Evolutionary conservation across 169 alveolate genomes (phyloP), one percentile per base, ranked within the genome.

Genomic region (Plasmodium inui): DNA sequence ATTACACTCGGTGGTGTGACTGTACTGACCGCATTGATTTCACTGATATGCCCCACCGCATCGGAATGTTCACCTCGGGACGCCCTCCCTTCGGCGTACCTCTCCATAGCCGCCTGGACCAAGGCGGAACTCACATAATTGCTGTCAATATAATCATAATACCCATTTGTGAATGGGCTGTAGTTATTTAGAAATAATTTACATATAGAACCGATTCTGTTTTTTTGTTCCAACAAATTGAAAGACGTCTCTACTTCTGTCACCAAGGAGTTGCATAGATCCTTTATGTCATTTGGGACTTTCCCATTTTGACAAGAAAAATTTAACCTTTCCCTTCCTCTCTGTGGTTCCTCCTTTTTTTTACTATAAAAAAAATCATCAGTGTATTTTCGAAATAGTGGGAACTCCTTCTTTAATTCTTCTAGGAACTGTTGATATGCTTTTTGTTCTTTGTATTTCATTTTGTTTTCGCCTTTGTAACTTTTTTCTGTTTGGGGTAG

Each of bases 401-500:
- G 94, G 55, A 79, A 79, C 55, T 89, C 83, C 5, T 80, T 79
- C 82, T 89, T 89, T 70, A 89, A 39, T 71, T 89, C 94, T 41
- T 57, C 89, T 41, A 89, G 3, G 30, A 89, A 37, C 83, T 80
- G 19, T 41, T 80, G 84, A 17, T 89, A 89, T 1, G 94, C 91
- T 28, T 19, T 26, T 70, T 80, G 37, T 80, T 89, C 84, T 71
- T 28, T 34, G 39, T 34, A 41, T 44, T 81, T 79, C 94, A 89
- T 89, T 80, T 79, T 89, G 37, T 80, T 70, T 78, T 86, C 50
- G 32, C 37, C n/a, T 73, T 71, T 44, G 72, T 84, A n/a, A 39
- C 74, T 61, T 26, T 26, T 8, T 10, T 26, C 37, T 67, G 76
- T 67, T 67, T 28, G 12, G 12, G 22, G 74, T 22, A 17, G 26